Percentiles rank a stretch among this genome's conserved stretches.
Evolutionary conservation across 148 eudicot genomes (phyloP).

Genomic region (Vaccinium macrocarpon): DNA sequence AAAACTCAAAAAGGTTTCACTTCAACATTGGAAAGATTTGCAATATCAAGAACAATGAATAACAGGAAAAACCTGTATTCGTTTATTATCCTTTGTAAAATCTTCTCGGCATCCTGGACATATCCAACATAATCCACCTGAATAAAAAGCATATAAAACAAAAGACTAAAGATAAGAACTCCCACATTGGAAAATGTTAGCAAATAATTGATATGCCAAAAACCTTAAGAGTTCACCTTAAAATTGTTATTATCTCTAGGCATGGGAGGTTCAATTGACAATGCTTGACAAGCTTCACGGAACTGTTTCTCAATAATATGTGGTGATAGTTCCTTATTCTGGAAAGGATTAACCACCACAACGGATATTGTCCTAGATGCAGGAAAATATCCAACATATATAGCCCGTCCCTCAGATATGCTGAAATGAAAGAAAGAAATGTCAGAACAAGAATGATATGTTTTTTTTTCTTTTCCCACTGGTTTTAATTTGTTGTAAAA

Average conservation of each 20-base stretch:
- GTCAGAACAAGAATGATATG: slow-evolving; percentile 8
- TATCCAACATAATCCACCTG: slow-evolving; percentile 84
- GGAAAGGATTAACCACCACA: slow-evolving; percentile 87
- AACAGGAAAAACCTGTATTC: slow-evolving; percentile 59
- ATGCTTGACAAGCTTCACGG: slow-evolving; percentile 78
- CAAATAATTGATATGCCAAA: background rate
- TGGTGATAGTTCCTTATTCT: slow-evolving; percentile 65
- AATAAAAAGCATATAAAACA: slow-evolving; percentile 21
- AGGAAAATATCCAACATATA: slow-evolving; percentile 82
- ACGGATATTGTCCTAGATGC: slow-evolving; percentile 59
- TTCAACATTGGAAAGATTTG: background rate
- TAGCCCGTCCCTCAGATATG: slow-evolving; percentile 79
- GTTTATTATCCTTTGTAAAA: slow-evolving; percentile 59
- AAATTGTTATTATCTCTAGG: slow-evolving; percentile 50
- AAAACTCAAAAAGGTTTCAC: background rate
- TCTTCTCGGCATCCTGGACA: slow-evolving; percentile 72
- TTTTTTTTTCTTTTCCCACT: background rate
- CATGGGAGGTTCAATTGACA: slow-evolving; percentile 55
- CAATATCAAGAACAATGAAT: background rate
- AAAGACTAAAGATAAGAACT: slow-evolving; percentile 20
- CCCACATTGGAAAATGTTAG: background rate
- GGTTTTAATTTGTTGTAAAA: background rate
- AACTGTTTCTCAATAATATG: slow-evolving; percentile 73
- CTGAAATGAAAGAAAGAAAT: slow-evolving; percentile 34
- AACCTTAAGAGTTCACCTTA: slow-evolving; percentile 48